phyloP scores from a whole-genome alignment of 2,329 filamentous ascomycete species.

The Phyllosticta citrichinensis region DNA sequence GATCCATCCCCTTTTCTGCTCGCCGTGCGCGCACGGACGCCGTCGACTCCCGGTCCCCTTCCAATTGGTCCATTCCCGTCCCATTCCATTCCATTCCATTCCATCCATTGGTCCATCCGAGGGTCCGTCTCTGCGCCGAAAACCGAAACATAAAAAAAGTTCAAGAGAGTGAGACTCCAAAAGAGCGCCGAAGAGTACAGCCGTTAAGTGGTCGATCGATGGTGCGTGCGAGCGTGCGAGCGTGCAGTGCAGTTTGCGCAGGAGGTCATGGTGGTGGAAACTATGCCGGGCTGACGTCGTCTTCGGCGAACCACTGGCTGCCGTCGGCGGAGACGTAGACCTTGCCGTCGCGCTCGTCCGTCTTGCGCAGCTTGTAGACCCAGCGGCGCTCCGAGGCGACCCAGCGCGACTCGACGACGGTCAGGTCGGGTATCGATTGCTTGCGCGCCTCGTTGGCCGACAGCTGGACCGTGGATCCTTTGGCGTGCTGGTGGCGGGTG shows the following conservation, averaged over 20 bases:
- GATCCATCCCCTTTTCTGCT: no score
- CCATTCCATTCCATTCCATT: no score
- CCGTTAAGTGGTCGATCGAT: not conserved
- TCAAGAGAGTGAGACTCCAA: no score
- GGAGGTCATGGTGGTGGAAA: no score
- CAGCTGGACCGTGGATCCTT: not conserved
- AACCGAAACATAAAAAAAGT: no score
- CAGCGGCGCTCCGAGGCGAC: not conserved
- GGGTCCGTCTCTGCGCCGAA: no score
- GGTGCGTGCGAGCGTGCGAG: not conserved
- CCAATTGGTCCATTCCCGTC: no score
- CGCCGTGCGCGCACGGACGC: no score
- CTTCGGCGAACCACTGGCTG: not conserved
- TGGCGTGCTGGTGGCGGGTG: not conserved
- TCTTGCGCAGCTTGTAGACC: not conserved
- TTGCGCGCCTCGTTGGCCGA: not conserved
- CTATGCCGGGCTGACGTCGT: not conserved
- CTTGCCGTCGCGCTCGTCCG: not conserved
- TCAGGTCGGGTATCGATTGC: not conserved
- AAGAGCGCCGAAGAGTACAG: no score
- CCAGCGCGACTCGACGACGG: not conserved
- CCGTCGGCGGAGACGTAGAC: not conserved
- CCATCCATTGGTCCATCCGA: no score
- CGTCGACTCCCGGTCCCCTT: no score
- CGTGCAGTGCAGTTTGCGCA: not conserved